Conservation (phyloP, 805 yeast species). For the Geotrichum ghanense region DNA sequence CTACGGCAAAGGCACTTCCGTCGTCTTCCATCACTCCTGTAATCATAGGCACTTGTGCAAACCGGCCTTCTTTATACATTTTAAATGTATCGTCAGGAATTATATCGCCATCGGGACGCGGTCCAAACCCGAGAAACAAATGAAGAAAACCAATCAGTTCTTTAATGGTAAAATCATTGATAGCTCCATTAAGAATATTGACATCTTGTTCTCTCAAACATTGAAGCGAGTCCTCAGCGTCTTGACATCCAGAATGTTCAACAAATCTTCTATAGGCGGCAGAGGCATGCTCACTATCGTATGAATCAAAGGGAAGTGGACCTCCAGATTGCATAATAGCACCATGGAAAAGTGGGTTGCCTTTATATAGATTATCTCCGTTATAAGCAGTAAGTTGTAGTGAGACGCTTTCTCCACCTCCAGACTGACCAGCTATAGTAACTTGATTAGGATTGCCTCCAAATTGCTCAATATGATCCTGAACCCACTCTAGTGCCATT, state of each 20-base stretch:
- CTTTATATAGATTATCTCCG: not conserved
- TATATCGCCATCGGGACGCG: not conserved
- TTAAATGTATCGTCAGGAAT: not conserved
- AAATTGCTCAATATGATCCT: constrained; percentile 24
- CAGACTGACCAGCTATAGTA: constrained; percentile 30
- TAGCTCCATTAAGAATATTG: not conserved
- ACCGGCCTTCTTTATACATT: not conserved
- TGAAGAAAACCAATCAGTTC: too few species aligned
- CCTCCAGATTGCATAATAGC: constrained; percentile 6
- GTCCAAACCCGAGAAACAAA: not conserved
- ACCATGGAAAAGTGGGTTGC: not conserved
- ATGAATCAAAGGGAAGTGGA: not conserved
- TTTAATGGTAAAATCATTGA: too few species aligned
- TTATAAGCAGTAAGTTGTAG: not conserved
- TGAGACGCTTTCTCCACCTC: constrained; percentile 24
- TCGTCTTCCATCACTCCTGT: not conserved
- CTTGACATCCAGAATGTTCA: not conserved
- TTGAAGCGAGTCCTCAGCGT: not conserved
- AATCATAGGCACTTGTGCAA: not conserved
- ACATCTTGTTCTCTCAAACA: not conserved
- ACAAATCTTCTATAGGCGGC: not conserved
- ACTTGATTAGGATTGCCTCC: constrained; percentile 29
- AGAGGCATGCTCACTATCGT: not conserved
- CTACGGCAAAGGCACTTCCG: not conserved
- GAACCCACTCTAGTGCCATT: constrained; percentile 29